Evolutionary conservation across 768 basidiomycete species (phyloP), one percentile per base, ranked within the genome.

Genomic region (Russula brevipes): DNA sequence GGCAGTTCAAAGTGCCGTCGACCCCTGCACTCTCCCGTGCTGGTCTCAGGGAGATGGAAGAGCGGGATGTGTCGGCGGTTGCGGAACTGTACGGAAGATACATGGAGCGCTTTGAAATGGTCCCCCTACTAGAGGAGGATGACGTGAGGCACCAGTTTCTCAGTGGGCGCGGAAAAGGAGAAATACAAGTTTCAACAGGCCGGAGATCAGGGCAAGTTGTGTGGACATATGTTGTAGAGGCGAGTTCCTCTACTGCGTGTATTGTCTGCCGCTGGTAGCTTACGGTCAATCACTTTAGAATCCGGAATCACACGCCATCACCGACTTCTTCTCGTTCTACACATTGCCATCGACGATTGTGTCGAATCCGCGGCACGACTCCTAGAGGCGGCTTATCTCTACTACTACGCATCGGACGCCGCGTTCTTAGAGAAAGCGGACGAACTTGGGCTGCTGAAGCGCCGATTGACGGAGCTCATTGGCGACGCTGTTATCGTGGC

Each of bases 151-250:
- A 99, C 73, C 88, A 93, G 66, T 87, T 98, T 74, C 76, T 94
- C 69, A 92, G 91, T 69, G 97, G 97, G 5, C 79, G 79, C 50
- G 97, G 94, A 3, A 75, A 72, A 24, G 82, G 85, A 60, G 79
- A 74, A 44, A 70, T 75, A 12, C 81, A 81, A 42, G 81, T 79
- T 54, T 66, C 72, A 54, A 73, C 64, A 74, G 82, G 72, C 70
- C 70, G 87, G 70, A 80, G 90, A 66, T 76, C 82, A 8, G 85
- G 85, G 2, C 97, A 98, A 72, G 96, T 98, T 35, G 87, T 90
- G 2, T 99, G 95, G 95, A 80, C 89, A 3, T 98, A 96, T 70
- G 95, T 99, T 38, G 90, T 97, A 51, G 95, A 98, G 84, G 96
- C 88, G 61, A 57, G 78, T 46, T 51, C 54, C 52, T 41, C 39